Evolutionary conservation across 768 basidiomycete species (phyloP), one percentile per base, ranked within the genome.

Genomic region (Sarcodon sp.): DNA sequence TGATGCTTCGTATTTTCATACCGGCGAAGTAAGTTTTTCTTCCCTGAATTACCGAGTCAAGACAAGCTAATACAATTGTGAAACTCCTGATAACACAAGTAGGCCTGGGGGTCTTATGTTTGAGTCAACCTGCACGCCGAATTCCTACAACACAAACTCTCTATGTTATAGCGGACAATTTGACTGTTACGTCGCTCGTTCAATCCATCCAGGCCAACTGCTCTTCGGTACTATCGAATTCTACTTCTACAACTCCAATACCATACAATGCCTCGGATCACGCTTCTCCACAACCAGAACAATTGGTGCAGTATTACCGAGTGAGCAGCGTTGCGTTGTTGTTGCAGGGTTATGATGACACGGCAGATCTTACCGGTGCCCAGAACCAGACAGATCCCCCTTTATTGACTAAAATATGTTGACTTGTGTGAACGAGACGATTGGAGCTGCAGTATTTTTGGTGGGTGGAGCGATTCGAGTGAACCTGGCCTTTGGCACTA

Each of bases 291-390:
- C 56, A 57, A 35, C 75, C 80, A 0, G 74, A 78, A 53, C 72
- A 80, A 54, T 72, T 69, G 0, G 54, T 83, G n/a, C 75, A 83
- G 50, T 85, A 84, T 59, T 85, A 79, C 55, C 77, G 82, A 32
- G 75, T 78, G 1, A 80, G 79, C 55, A 80, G 72, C 41, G 69
- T 81, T 35, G 74, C 71, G 2, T 65, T 84, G 21, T 72, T 78
- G 1, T 64, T 83, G 3, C 76, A 84, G 47, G 76, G 76, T 0
- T 83, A 84, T 57, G 83, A 84, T 55, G 73, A 84, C 51, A 77
- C 78, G 0, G 75, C 69, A 6, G 71, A 66, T 3, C 60, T 76
- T 21, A 61, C 54, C 13, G 54, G 50, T 31, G 64, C 75, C 16
- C 59, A 66, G 7, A 71, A 66, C 31, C 52, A 60, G 0, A 60